Evolutionary conservation across 1,284 basidiomycete species (phyloP).

Genomic region (Irpex sp.): DNA sequence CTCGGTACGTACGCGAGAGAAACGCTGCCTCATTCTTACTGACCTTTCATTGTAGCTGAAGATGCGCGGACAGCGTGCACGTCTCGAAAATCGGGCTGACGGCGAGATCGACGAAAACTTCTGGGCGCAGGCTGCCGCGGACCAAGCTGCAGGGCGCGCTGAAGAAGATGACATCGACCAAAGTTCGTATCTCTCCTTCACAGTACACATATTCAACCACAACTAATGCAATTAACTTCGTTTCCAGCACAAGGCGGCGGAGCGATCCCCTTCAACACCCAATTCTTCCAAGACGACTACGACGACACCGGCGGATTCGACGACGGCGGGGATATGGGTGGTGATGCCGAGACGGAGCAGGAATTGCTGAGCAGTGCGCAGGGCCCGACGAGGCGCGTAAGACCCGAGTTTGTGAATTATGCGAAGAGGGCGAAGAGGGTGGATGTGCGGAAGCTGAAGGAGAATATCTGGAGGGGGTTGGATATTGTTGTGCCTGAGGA

Average conservation of each 20-base stretch:
- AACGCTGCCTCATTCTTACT: neutral
- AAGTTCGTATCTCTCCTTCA: slow-evolving; percentile 42
- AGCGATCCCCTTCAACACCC: slow-evolving; percentile 89
- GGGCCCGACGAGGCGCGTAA: slow-evolving; percentile 81
- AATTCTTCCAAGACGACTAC: slow-evolving; percentile 96
- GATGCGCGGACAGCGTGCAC: slow-evolving; percentile 80
- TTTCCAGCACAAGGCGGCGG: slow-evolving; percentile 51
- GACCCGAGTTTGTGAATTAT: slow-evolving; percentile 94
- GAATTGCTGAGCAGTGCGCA: slow-evolving; percentile 89
- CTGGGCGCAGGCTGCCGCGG: slow-evolving; percentile 93
- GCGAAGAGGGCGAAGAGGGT: slow-evolving; percentile 97
- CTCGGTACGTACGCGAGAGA: slow-evolving; percentile 55
- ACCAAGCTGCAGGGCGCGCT: slow-evolving; percentile 69
- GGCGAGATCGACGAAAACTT: slow-evolving; percentile 94
- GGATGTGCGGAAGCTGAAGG: slow-evolving; percentile 96
- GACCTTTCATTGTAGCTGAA: slow-evolving; percentile 60
- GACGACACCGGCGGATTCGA: slow-evolving; percentile 87
- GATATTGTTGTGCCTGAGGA: slow-evolving; percentile 64
- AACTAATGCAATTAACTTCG: too few relatives aligned
- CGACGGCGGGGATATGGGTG: slow-evolving; percentile 68
- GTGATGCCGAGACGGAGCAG: slow-evolving; percentile 74
- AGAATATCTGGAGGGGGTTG: slow-evolving; percentile 96
- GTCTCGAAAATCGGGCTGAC: slow-evolving; percentile 67
- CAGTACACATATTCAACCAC: too few relatives aligned
- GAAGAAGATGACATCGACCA: slow-evolving; percentile 66